Conservation (phyloP, 2,329 filamentous ascomycete species). For the Arachnopeziza araneosa region DNA sequence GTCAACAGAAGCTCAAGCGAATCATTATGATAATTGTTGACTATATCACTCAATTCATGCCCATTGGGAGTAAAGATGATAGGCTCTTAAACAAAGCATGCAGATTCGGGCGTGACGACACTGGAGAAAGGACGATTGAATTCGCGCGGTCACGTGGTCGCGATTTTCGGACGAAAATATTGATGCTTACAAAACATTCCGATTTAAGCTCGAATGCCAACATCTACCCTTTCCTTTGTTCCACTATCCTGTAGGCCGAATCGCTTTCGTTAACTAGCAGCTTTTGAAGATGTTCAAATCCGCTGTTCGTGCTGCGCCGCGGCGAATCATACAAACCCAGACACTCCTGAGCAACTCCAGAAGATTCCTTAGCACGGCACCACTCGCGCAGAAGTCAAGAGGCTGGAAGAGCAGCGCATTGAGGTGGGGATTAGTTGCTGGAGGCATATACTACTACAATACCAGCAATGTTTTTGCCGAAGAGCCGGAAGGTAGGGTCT, state of each 20-base stretch:
- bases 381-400: slow-evolving; percentile 60
- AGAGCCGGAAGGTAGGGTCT: slow-evolving; percentile 59
- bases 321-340: slow-evolving; percentile 18
- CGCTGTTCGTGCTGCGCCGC: slow-evolving; percentile 22
- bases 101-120: too few species aligned
- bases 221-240: slow-evolving; percentile 22
- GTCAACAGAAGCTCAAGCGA: not conserved
- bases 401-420: slow-evolving; percentile 74
- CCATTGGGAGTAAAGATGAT: not conserved
- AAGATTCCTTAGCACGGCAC: slow-evolving; percentile 49
- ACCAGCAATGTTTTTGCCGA: slow-evolving; percentile 85
- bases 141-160: slow-evolving; percentile 6
- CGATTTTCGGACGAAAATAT: slow-evolving; percentile 8
- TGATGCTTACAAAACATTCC: slow-evolving; percentile 25
- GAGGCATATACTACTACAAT: slow-evolving; percentile 88
- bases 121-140: too few species aligned
- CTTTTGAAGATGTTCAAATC: slow-evolving; percentile 24
- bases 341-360: slow-evolving; percentile 28
- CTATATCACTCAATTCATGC: not conserved
- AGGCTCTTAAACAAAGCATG: not conserved
- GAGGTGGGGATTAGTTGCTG: slow-evolving; percentile 71
- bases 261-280: slow-evolving; percentile 6
- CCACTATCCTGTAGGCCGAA: not conserved
- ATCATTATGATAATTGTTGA: not conserved
- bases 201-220: slow-evolving; percentile 13